phyloP scores from a whole-genome alignment of 2,329 filamentous ascomycete genomes.

The Venturia pyrina region DNA sequence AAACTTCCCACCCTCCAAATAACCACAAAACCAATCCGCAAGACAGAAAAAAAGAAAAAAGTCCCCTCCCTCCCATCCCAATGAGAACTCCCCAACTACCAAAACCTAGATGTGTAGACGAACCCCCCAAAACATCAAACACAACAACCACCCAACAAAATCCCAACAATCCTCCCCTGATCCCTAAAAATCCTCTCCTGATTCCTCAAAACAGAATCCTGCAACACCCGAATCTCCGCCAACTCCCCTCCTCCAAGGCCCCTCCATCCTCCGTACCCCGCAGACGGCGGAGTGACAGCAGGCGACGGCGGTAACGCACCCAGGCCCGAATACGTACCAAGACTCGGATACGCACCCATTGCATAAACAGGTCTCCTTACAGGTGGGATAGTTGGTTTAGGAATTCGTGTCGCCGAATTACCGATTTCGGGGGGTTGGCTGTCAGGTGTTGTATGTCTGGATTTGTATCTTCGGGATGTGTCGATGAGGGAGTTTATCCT shows the following conservation, averaged over 20 bases:
- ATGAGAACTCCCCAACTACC: no score
- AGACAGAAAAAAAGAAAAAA: no score
- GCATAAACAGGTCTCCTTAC: neutral
- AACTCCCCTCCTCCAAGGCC: neutral
- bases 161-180: neutral
- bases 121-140: no score
- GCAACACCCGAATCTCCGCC: neutral
- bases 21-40: no score
- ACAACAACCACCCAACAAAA: neutral
- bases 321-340: neutral
- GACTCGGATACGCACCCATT: neutral
- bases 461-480: neutral
- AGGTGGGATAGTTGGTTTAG: neutral
- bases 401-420: neutral
- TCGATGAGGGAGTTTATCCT: neutral
- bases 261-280: no score
- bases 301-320: neutral
- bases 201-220: neutral
- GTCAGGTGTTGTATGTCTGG: neutral
- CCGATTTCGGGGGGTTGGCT: neutral
- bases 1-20: no score
- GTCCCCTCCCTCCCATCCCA: no score
- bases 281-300: neutral
- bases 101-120: no score
- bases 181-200: neutral